These are phyloP conservation scores for Metarhizium guizhouense DNA, from an alignment of 2,329 filamentous ascomycete species.

Conservation along the genomic window DNA sequence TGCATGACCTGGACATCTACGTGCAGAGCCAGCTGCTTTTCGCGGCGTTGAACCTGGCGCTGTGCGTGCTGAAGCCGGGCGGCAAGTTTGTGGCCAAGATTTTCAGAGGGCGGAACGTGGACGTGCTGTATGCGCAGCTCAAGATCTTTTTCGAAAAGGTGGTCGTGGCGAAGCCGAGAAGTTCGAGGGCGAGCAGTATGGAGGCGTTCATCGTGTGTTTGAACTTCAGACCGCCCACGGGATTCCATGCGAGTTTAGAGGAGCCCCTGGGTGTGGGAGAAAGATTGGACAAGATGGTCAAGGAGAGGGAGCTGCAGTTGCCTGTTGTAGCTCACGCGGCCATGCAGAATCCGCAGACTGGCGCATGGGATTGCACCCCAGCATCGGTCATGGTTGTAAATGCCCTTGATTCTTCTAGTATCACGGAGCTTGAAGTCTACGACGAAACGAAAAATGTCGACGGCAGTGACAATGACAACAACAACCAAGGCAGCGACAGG, in stretches of 20 bases:
- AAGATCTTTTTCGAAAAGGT: constrained; percentile 82
- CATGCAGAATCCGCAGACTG: constrained; percentile 36
- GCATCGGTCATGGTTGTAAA: constrained; percentile 9
- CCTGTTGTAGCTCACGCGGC: constrained; percentile 31
- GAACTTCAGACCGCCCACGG: constrained; percentile 71
- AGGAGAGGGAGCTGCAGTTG: constrained; percentile 28
- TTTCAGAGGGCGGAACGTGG: constrained; percentile 90
- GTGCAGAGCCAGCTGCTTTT: constrained; percentile 94
- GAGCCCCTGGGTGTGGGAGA: constrained; percentile 61
- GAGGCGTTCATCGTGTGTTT: constrained; percentile 96
- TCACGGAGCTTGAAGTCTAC: constrained; percentile 43
- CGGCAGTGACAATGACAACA: constrained; percentile 13
- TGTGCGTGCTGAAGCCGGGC: constrained; percentile 85
- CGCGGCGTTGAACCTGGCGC: constrained; percentile 83
- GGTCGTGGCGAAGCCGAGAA: constrained; percentile 85
- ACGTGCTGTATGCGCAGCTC: constrained; percentile 86
- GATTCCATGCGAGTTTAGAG: constrained; percentile 68
- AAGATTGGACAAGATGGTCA: constrained; percentile 41
- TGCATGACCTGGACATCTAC: constrained; percentile 97
- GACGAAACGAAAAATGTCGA: constrained; percentile 27
- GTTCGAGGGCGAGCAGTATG: constrained; percentile 89
- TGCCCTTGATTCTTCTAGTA: constrained; percentile 18
- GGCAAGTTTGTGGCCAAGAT: constrained; percentile 98
- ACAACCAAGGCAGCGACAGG: constrained; percentile 14
- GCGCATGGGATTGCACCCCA: constrained; percentile 31